Conservation (phyloP, 768 basidiomycete genomes). For the Nidularia pulvinata region DNA sequence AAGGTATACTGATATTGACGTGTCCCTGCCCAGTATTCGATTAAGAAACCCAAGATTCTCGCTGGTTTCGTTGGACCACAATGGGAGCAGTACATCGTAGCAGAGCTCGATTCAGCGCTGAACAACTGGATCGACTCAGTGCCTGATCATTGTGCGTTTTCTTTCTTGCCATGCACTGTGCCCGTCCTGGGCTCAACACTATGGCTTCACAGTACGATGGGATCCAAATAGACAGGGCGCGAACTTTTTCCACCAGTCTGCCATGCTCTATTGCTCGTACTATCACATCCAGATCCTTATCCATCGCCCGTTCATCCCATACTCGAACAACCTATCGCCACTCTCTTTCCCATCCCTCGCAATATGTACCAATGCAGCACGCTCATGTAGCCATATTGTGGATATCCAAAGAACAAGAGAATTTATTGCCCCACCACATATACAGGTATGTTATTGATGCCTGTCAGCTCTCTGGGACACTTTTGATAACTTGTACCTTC, state of each 20-base stretch:
- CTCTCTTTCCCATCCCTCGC: constrained; percentile 66
- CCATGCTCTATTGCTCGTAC: constrained; percentile 43
- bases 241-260: constrained; percentile 60
- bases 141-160: constrained; percentile 52
- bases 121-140: constrained; percentile 73
- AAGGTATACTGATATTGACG: background rate
- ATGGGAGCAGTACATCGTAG: constrained; percentile 72
- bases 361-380: constrained; percentile 79
- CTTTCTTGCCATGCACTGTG: background rate
- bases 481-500: background rate
- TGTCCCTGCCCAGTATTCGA: constrained; percentile 63
- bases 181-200: too few species aligned
- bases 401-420: constrained; percentile 50
- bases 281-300: constrained; percentile 71
- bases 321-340: constrained; percentile 43
- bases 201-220: constrained; percentile 39
- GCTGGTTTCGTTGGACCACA: constrained; percentile 59
- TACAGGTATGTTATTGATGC: constrained; percentile 24
- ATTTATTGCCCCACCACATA: constrained; percentile 21
- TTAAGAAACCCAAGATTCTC: constrained; percentile 68
- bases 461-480: background rate
- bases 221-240: constrained; percentile 43
- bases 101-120: constrained; percentile 69
- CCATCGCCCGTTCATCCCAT: constrained; percentile 78
- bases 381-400: constrained; percentile 79